Base-by-base conservation (phyloP, 768 basidiomycete genomes). In the Cystoderma amianthinum region DNA sequence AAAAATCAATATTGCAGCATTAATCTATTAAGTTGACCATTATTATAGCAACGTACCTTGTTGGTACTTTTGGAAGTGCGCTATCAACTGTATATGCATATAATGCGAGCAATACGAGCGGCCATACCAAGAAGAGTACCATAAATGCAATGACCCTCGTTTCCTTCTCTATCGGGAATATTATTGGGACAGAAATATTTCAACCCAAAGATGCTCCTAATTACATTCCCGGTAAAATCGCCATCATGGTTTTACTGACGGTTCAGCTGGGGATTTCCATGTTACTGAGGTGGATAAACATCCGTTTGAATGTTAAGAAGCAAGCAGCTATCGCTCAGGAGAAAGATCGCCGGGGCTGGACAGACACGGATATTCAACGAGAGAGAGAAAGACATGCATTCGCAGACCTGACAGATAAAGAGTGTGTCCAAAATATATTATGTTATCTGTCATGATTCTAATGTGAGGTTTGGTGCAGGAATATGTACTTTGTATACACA, bases 91-190 rank as follows among this genome's bases (percentile, higher is more conserved):
- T 82, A 9, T 82, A 82, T 43, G 78, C 80, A 0, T 82, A 77
- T 48, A 80, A 81, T 39, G 76, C 79, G 5, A 73, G 72, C 40
- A 81, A 83, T 53, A 81, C 74, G 0, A 71, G 71, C 23, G 78
- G 78, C 0, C 75, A 80, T 39, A 82, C 80, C 4, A 82, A 84
- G 65, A 84, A 82, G 63, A 72, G 75, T 45, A 81, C 79, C 1
- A 68, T 80, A 48, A 80, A 80, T 41, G 72, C 77, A 3, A 64
- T 80, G 68, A 80, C 76, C 2, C 56, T 80, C 16, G 65, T 67
- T 3, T 59, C 74, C 0, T 80, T 81, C 51, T 66, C 68, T 36
- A 45, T 76, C 15, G 77, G 80, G 13, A 82, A 82, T 49, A 77
- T 80, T 36, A 65, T 79, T 42, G 82, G 82, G 4, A 69, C 77